Evolutionary conservation across 495 filamentous ascomycete genomes (phyloP).

Genomic region (Parathielavia hyrcaniae): DNA sequence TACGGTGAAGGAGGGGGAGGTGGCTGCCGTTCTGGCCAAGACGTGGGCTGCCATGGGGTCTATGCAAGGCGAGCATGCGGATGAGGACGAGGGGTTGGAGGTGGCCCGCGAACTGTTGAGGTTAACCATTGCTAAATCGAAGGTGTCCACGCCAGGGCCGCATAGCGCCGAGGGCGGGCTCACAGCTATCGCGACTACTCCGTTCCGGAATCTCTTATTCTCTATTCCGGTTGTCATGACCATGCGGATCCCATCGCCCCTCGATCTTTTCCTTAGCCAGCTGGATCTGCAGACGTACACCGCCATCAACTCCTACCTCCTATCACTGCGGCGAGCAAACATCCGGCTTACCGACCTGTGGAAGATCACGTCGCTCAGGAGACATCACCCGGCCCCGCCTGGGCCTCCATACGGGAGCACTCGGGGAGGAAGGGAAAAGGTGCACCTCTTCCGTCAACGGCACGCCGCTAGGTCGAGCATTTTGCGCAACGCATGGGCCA

Average conservation of each 20-base stretch:
- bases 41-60: slow-evolving; percentile 72
- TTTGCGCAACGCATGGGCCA: slow-evolving; percentile 82
- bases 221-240: slow-evolving; percentile 67
- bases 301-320: slow-evolving; percentile 75
- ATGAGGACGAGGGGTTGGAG: slow-evolving; percentile 73
- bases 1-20: slow-evolving; percentile 79
- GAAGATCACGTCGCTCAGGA: slow-evolving; percentile 70
- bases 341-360: slow-evolving; percentile 75
- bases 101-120: slow-evolving; percentile 70
- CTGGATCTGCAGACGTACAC: slow-evolving; percentile 74
- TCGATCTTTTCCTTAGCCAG: slow-evolving; percentile 78
- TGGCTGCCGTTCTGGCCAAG: slow-evolving; percentile 62
- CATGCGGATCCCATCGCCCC: slow-evolving; percentile 66
- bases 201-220: slow-evolving; percentile 76
- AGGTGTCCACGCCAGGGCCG: slow-evolving; percentile 28
- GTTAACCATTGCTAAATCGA: slow-evolving; percentile 52
- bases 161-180: slow-evolving; percentile 21
- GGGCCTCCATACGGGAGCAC: slow-evolving; percentile 57
- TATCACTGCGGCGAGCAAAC: slow-evolving; percentile 76
- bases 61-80: slow-evolving; percentile 61
- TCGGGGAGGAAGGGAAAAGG: slow-evolving; percentile 48
- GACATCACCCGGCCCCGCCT: slow-evolving; percentile 65
- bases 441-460: slow-evolving; percentile 51
- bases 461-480: slow-evolving; percentile 52
- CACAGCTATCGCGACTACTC: slow-evolving; percentile 37